Evolutionary conservation across 768 basidiomycete genomes (phyloP).

Genomic region (Rhodotorula kratochvilovae): DNA sequence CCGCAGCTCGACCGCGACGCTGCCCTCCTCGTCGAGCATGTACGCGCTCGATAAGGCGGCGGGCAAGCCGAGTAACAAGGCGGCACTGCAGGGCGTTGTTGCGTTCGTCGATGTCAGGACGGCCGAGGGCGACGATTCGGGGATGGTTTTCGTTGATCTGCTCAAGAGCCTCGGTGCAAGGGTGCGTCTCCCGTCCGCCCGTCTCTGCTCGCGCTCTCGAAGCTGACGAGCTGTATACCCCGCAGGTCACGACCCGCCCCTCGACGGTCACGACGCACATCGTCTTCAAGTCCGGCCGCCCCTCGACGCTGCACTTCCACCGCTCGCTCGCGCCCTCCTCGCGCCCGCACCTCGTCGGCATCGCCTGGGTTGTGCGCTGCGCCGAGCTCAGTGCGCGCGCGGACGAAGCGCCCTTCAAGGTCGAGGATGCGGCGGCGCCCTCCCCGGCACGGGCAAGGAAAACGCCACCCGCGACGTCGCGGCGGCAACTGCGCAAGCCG

Average conservation of each 20-base stretch:
- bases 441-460: constrained; percentile 3
- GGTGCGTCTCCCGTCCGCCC: constrained; percentile 52
- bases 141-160: constrained; percentile 77
- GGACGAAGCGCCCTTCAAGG: constrained; percentile 55
- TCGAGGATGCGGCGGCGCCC: constrained; percentile 9
- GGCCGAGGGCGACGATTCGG: constrained; percentile 72
- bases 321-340: constrained; percentile 47
- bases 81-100: constrained; percentile 65
- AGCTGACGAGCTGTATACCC: neutral
- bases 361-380: constrained; percentile 85
- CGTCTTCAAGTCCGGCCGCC: constrained; percentile 74
- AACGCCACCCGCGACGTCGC: constrained; percentile 9
- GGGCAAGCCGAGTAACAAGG: neutral
- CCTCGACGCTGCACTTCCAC: constrained; percentile 68
- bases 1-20: neutral
- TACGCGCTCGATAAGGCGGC: neutral
- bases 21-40: constrained; percentile 1
- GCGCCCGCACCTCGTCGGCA: constrained; percentile 66
- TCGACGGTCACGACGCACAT: constrained; percentile 62
- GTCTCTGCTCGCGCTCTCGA: neutral
- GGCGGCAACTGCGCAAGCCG: constrained; percentile 5
- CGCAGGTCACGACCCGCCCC: constrained; percentile 62
- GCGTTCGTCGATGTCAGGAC: constrained; percentile 79
- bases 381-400: constrained; percentile 62
- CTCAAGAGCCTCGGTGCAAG: constrained; percentile 71